Conservation (phyloP, 2,329 filamentous ascomycete species). For the Microsporum audouinii region DNA sequence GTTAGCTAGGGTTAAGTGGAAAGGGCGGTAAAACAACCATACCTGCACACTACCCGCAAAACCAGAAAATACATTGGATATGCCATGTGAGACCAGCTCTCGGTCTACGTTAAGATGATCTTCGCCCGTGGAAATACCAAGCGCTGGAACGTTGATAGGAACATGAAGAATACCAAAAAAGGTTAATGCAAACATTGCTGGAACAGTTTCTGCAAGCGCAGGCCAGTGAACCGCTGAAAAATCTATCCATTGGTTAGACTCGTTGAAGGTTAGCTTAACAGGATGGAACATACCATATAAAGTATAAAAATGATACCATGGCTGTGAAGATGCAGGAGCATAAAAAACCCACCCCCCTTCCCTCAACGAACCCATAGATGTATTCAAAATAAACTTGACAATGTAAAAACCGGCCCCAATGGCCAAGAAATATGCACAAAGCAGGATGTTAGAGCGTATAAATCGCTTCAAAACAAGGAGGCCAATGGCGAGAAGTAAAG, state of each 20-base stretch:
- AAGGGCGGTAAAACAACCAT: conserved; percentile 8
- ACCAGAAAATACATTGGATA: conserved; percentile 86
- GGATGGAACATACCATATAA: conserved; percentile 60
- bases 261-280: neutral
- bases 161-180: conserved; percentile 97
- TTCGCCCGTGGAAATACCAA: conserved; percentile 81
- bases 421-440: conserved; percentile 77
- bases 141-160: conserved; percentile 90
- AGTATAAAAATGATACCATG: conserved; percentile 97
- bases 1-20: conserved; percentile 9
- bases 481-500: conserved; percentile 61
- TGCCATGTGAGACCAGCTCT: conserved; percentile 82
- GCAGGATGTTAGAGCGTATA: conserved; percentile 69
- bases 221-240: conserved; percentile 71
- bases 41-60: conserved; percentile 71
- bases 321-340: conserved; percentile 69
- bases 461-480: conserved; percentile 67
- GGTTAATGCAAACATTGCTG: conserved; percentile 90
- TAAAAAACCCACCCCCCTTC: conserved; percentile 81
- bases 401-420: conserved; percentile 52
- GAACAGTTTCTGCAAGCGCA: conserved; percentile 71
- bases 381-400: conserved; percentile 41
- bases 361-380: conserved; percentile 58
- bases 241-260: conserved; percentile 40
- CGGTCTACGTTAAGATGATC: conserved; percentile 85